These are phyloP conservation scores for Rutstroemia sp. DNA, from an alignment of 2,329 filamentous ascomycete species.

Conservation along the genomic window DNA sequence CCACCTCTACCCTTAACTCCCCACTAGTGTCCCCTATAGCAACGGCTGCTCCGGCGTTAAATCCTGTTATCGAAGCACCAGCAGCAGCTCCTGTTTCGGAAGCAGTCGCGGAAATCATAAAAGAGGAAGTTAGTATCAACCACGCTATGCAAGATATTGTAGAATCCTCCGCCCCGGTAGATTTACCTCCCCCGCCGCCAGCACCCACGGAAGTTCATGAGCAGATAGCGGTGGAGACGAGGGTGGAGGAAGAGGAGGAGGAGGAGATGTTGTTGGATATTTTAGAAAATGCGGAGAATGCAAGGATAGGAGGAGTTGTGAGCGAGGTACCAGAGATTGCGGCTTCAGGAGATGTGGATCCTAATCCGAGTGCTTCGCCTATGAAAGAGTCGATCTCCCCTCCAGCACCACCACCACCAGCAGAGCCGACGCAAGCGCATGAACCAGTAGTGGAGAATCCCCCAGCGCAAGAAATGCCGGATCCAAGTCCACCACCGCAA, in stretches of 20 bases:
- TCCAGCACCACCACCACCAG: not conserved
- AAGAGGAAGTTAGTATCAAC: conserved; percentile 10
- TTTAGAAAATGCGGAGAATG: conserved; percentile 15
- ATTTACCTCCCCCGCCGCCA: conserved; percentile 17
- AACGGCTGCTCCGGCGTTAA: not conserved
- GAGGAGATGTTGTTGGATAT: conserved; percentile 26
- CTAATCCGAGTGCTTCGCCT: no score
- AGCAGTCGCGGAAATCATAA: not conserved
- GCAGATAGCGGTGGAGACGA: conserved; percentile 8
- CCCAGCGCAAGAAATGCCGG: no score
- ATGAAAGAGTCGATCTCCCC: not conserved
- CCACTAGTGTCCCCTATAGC: conserved; percentile 17
- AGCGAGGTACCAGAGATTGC: not conserved
- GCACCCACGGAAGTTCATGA: conserved; percentile 14
- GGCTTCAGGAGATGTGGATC: not conserved
- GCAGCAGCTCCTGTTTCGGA: not conserved
- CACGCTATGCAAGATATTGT: conserved; percentile 16
- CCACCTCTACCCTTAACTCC: conserved; percentile 24
- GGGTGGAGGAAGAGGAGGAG: conserved; percentile 20
- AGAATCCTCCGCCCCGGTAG: conserved; percentile 9
- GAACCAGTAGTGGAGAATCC: not conserved
- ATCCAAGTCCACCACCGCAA: no score
- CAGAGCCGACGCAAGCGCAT: not conserved
- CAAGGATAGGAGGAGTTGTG: conserved; percentile 5
- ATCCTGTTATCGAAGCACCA: not conserved